Evolutionary conservation across 257 asterid genomes (phyloP).

Genomic region (Penstemon eatonii): DNA sequence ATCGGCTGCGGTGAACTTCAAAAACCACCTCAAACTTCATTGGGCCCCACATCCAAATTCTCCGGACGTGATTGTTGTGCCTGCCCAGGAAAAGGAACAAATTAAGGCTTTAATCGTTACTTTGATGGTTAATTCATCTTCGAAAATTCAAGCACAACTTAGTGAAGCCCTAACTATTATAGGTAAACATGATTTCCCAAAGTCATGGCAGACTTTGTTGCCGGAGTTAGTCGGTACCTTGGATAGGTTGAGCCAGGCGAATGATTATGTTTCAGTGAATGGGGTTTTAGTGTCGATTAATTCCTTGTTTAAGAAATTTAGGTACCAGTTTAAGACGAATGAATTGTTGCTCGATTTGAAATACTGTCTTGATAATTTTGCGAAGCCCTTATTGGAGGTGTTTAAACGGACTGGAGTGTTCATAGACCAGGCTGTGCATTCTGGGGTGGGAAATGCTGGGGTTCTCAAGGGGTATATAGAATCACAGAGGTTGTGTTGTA

Average conservation of each 20-base stretch:
- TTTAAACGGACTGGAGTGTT: conserved; percentile 60
- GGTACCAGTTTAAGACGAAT: conserved; percentile 67
- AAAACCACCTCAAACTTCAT: conserved; percentile 72
- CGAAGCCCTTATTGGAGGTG: conserved; percentile 64
- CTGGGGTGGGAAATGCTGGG: conserved; percentile 45
- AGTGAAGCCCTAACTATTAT: conserved; percentile 80
- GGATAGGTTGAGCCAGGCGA: conserved; percentile 52
- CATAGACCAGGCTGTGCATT: conserved; percentile 50
- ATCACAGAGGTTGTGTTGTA: conserved; percentile 86
- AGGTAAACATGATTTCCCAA: conserved; percentile 84
- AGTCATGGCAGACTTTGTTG: conserved; percentile 65
- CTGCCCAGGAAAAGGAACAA: conserved; percentile 73
- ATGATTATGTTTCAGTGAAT: conserved; percentile 78
- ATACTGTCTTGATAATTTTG: conserved; percentile 81
- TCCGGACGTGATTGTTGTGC: conserved; percentile 35
- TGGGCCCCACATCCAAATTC: conserved; percentile 55
- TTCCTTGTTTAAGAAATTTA: conserved; percentile 74
- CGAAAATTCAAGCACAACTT: conserved; percentile 75
- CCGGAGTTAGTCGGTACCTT: conserved; percentile 73
- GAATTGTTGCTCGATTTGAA: conserved; percentile 75
- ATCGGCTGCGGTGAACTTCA: conserved; percentile 87
- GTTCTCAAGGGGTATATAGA: conserved; percentile 64
- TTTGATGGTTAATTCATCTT: conserved; percentile 60
- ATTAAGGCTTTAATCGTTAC: conserved; percentile 71
- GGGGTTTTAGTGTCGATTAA: conserved; percentile 71